Evolutionary conservation across 2,329 filamentous ascomycete genomes (phyloP), one percentile per base, ranked within the genome.

Genomic region (Penicillium sp.): DNA sequence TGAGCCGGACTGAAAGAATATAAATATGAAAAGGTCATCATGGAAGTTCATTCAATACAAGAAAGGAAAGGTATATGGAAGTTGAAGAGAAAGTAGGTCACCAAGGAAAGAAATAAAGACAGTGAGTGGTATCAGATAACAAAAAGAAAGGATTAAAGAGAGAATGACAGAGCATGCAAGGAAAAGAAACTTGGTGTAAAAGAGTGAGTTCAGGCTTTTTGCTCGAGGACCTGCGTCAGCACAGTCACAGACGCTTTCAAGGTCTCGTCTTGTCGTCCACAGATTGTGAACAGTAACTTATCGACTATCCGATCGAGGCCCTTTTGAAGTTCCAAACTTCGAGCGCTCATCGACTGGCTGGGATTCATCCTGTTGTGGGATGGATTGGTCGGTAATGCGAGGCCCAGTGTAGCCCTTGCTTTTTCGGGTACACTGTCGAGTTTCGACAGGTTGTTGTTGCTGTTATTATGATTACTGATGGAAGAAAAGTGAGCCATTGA

Each of bases 221-320:
- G 63, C 28, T 63, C 71, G 18, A 74, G 68, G 9, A 74, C 70
- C 57, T 74, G 68, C 5, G 65, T 66, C n/a, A 74, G 59, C 20
- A 73, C 71, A 35, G 68, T 64, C 14, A 74, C 64, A 16, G 72
- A 67, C 2, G 71, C 65, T 61, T 71, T 74, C n/a, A 74, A 52
- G 1, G 63, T 70, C 42, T 66, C 66, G 28, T 74, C 71, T 2
- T 66, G 62, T 45, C 66, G 64, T 9, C 72, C 71, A n/a, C 66
- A 68, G 3, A 74, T 66, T 5, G 68, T 66, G 46, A 71, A 68
- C 0, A 74, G 57, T 3, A 74, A 56, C 18, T 71, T 68, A 38
- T 74, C 68, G n/a, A 73, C 62, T 23, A 73, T 71, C 26, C 60
- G 55, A 46, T 74, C 70, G 6, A 74, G 61, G 20, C 67, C 62